phyloP scores from a whole-genome alignment of 2,329 filamentous ascomycete genomes.

The Neonectria magnoliae region DNA sequence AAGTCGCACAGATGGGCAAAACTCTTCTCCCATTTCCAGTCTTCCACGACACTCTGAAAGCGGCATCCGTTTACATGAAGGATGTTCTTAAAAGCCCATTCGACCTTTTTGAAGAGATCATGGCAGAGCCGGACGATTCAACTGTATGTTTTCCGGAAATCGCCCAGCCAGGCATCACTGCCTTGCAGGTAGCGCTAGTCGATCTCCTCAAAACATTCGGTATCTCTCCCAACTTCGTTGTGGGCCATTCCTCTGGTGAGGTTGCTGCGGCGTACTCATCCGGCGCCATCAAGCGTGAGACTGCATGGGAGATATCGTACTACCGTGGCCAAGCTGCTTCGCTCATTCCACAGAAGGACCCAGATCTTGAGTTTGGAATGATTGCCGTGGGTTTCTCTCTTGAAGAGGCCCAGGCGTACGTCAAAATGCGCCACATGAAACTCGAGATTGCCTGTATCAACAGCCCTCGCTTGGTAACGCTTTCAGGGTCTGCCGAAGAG shows the following conservation, averaged over 20 bases:
- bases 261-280: conserved; percentile 57
- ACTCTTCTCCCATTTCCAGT: conserved; percentile 53
- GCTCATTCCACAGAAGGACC: conserved; percentile 39
- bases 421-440: conserved; percentile 32
- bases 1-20: conserved; percentile 55
- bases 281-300: conserved; percentile 48
- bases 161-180: conserved; percentile 55
- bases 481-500: conserved; percentile 52
- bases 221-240: conserved; percentile 47
- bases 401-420: conserved; percentile 41
- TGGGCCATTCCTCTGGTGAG: conserved; percentile 60
- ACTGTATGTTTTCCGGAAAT: conserved; percentile 49
- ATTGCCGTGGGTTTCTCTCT: conserved; percentile 51
- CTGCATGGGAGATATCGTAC: conserved; percentile 55
- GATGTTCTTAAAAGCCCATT: conserved; percentile 45
- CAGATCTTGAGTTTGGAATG: conserved; percentile 52
- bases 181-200: conserved; percentile 54
- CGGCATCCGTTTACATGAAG: conserved; percentile 46
- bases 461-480: conserved; percentile 54
- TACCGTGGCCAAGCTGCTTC: conserved; percentile 51
- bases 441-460: conserved; percentile 57
- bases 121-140: conserved; percentile 38
- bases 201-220: conserved; percentile 50
- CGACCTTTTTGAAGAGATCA: conserved; percentile 50
- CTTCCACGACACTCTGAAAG: conserved; percentile 54